phyloP scores from a whole-genome alignment of 2,329 filamentous ascomycete genomes.

The Pyricularia pennisetigena region DNA sequence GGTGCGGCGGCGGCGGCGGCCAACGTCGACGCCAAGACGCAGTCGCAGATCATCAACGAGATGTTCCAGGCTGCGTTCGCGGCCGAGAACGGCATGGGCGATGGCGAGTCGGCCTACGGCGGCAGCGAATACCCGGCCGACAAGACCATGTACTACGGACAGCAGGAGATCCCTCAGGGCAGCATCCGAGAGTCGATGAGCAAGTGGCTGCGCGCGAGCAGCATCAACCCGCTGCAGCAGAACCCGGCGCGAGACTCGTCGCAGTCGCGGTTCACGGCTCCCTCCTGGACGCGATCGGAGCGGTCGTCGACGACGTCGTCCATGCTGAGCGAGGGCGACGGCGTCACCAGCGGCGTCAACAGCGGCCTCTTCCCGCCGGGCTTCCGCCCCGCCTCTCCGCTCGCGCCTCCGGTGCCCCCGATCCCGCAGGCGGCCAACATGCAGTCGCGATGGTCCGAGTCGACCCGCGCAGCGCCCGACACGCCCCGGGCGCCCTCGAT shows the following conservation, averaged over 20 bases:
- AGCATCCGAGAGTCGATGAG: background rate
- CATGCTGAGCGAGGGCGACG: background rate
- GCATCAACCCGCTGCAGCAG: background rate
- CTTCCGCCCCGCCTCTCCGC: constrained; percentile 1
- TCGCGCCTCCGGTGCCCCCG: background rate
- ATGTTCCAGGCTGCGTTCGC: constrained; percentile 4
- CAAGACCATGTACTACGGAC: background rate
- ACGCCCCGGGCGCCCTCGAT: background rate
- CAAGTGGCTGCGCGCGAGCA: background rate
- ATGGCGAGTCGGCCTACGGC: background rate
- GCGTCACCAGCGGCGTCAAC: background rate
- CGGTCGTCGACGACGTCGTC: background rate
- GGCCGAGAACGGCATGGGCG: constrained; percentile 3
- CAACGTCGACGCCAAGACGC: constrained; percentile 20
- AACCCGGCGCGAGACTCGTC: background rate
- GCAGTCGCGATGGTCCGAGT: constrained; percentile 5
- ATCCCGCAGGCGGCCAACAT: background rate
- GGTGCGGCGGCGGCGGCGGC: constrained; percentile 6
- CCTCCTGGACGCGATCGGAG: background rate
- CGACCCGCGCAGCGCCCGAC: constrained; percentile 1
- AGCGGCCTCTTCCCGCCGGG: background rate
- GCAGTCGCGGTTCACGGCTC: background rate
- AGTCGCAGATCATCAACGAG: constrained; percentile 14
- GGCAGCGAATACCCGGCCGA: background rate
- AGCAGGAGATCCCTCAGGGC: background rate